Evolutionary conservation across 1,139 yeast species (phyloP), one percentile per base, ranked within the genome.

Genomic region (Casaregolazyma suthepensis): DNA sequence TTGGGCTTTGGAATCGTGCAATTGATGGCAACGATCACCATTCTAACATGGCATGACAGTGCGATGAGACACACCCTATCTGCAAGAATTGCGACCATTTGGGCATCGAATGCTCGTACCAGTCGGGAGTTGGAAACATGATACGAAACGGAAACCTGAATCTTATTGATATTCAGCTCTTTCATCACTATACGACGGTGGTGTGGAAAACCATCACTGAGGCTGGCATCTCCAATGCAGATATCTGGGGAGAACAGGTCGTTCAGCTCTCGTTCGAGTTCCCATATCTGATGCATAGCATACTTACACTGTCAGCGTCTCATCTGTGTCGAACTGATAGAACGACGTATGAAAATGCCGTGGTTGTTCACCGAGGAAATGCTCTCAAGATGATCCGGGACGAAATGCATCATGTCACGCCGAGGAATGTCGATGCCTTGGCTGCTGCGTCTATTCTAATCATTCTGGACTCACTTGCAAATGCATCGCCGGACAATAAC

Each of bases 401-500:
- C 63, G 96, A 94, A 1, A 96, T 91, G 3, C 74, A 87, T 59
- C 83, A 87, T 59, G 89, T 91, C 56, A 85, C 87, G 37, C 77
- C 87, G 1, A 90, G 86, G 48, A 90, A 90, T 63, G 85, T 96
- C 5, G 98, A 91, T 69, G 96, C 97, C 0, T 73, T 91, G 56
- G 96, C 91, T 12, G 96, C 97, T 0, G 83, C 95, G 54, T 96
- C 97, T 0, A 78, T 91, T 60, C 82, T 91, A 47, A 74, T 91
- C 53, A 90, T 90, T 55, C 86, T 91, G 86, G 98, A 91, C 67
- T 87, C 97, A 0, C 74, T 91, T 58, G 98, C 98, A 2, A 91
- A 91, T 70, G 97, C 97, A 0, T 75, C 84, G 46, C 90, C 96
- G 1, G 40, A 18, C 13, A 76, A 31, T 15, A 63, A 66, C 22